Base-by-base conservation (phyloP, 1,284 basidiomycete genomes). In the Chiua sp. region DNA sequence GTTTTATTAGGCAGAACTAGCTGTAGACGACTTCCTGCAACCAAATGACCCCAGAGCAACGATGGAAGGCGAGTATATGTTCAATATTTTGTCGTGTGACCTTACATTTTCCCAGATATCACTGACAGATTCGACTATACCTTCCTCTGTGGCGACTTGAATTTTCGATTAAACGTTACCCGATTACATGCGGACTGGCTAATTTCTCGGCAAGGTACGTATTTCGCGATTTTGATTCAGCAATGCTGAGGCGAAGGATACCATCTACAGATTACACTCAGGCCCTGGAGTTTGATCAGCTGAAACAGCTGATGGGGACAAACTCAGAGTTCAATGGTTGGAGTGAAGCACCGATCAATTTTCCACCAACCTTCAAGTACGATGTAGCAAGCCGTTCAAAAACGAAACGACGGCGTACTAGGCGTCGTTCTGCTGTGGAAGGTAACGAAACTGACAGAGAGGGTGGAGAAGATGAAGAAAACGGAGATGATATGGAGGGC, bases 291-390 rank as follows among this genome's bases (percentile, higher is more conserved):
- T 95, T 95, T 70, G 93, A 95, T 70, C 93, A 95, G 68, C 79
- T 95, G 7, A 84, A 82, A 26, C 84, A 82, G 49, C 76, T 92
- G n/a, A 90, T 95, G 85, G 77, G 81, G 47, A 76, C 77, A 7
- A 82, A 84, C 1, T 73, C 79, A n/a, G 80, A 82, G 1, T 89
- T 91, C 64, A 78, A 79, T 39, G 91, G 91, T 11, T 94, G 94
- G 69, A 68, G 77, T 12, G 93, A 93, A 73, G 91, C 81, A 0
- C 75, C 78, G 0, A 93, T 93, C 56, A 69, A 84, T 61, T 93
- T 94, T 63, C 87, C 91, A 7, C 92, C 92, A 0, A 94, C 92
- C 0, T 94, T 93, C 81, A 94, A 94, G 70, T 94, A 93, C 66
- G 88, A 94, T 63, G 90, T 94, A 13, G 72, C 82, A 52, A 87